Conservation (phyloP, 2,329 filamentous ascomycete genomes). For the Paradendryphiella salina region DNA sequence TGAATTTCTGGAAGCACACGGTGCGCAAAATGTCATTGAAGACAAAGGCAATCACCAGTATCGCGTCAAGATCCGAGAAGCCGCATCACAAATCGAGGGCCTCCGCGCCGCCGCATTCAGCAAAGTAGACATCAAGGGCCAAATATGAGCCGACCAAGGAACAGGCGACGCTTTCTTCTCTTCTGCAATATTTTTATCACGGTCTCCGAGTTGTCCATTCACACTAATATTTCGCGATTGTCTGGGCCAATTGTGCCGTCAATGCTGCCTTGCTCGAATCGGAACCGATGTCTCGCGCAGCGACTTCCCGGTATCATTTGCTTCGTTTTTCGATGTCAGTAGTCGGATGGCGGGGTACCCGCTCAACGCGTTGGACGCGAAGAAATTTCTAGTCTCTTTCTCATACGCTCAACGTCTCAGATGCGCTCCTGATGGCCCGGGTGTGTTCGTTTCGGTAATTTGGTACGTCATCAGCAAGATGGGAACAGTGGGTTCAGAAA, state of each 20-base stretch:
- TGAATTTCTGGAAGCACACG: constrained; percentile 83
- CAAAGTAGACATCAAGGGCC: constrained; percentile 94
- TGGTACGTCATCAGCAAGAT: constrained; percentile 25
- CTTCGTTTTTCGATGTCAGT: constrained; percentile 30
- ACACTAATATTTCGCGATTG: constrained; percentile 24
- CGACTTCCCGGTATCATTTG: constrained; percentile 29
- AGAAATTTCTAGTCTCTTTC: constrained; percentile 36
- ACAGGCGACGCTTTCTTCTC: constrained; percentile 11
- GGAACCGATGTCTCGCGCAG: constrained; percentile 23
- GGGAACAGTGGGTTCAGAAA: constrained; percentile 19
- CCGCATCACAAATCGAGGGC: constrained; percentile 66
- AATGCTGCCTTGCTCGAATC: background rate
- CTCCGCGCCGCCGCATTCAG: constrained; percentile 75
- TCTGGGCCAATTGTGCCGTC: constrained; percentile 26
- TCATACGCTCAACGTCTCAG: constrained; percentile 38
- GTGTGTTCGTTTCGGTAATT: constrained; percentile 11
- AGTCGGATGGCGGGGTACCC: constrained; percentile 40
- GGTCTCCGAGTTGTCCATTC: constrained; percentile 16
- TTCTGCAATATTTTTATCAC: constrained; percentile 7
- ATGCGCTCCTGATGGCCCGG: constrained; percentile 16
- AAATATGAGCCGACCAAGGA: constrained; percentile 67
- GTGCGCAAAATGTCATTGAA: constrained; percentile 74
- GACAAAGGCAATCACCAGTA: constrained; percentile 63
- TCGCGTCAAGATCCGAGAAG: constrained; percentile 64
- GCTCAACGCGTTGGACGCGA: constrained; percentile 36